Percentiles rank a stretch among this genome's conserved stretches.
Conservation (phyloP, 1,139 yeast genomes). For the Candida freyschussii region DNA sequence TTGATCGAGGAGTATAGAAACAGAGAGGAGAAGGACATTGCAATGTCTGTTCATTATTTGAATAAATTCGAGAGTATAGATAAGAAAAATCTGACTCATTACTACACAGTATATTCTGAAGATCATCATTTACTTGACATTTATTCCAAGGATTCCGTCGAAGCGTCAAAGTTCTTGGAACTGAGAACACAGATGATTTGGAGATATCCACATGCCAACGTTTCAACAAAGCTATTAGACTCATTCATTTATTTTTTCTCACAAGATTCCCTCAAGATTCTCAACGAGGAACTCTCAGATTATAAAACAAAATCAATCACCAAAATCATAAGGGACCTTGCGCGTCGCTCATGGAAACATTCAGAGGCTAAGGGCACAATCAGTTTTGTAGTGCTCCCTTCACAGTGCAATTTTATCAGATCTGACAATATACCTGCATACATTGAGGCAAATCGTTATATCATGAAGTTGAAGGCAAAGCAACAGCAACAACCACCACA, state of each 20-base stretch:
- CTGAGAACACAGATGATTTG: constrained; percentile 85
- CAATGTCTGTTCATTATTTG: constrained; percentile 66
- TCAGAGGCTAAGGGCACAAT: constrained; percentile 53
- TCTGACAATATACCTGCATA: constrained; percentile 74
- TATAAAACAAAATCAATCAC: constrained; percentile 46
- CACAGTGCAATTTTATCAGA: constrained; percentile 65
- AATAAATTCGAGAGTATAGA: constrained; percentile 72
- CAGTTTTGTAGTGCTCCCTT: constrained; percentile 60
- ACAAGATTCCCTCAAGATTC: constrained; percentile 42
- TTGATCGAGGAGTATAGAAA: constrained; percentile 80
- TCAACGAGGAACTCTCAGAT: constrained; percentile 29
- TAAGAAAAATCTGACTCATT: constrained; percentile 59
- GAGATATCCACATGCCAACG: constrained; percentile 74
- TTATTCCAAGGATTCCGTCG: constrained; percentile 59
- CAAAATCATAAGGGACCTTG: constrained; percentile 77
- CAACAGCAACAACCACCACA: constrained; percentile 36
- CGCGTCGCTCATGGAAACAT: constrained; percentile 91
- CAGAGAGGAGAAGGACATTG: constrained; percentile 58
- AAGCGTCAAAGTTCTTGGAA: constrained; percentile 62
- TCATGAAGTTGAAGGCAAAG: constrained; percentile 50
- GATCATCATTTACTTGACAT: constrained; percentile 59
- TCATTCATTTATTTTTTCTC: constrained; percentile 81
- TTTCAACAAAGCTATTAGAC: constrained; percentile 71
- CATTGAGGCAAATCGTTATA: constrained; percentile 85
- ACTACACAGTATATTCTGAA: constrained; percentile 52